phyloP scores from a whole-genome alignment of 306 rosid genomes.

The Castanea mollissima region DNA sequence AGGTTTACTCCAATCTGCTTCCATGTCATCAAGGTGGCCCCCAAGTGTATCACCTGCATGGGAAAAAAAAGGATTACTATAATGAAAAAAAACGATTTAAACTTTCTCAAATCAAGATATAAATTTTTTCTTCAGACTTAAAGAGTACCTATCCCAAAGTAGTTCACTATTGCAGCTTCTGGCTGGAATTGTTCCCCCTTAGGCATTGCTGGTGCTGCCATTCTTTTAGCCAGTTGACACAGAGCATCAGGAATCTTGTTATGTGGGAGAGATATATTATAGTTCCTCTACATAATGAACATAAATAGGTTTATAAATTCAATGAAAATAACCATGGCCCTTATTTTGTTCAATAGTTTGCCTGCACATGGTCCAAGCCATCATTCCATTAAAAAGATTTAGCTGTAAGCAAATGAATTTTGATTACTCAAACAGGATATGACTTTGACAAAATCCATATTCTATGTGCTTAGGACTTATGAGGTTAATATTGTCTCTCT shows the following conservation, averaged over 20 bases:
- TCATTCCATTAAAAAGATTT: neutral
- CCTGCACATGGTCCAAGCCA: neutral
- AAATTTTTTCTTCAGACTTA: neutral
- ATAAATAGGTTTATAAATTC: slow-evolving; percentile 15
- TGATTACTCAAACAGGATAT: neutral
- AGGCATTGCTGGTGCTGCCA: slow-evolving; percentile 88
- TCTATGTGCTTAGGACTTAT: neutral
- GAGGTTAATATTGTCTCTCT: too few species aligned
- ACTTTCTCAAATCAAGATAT: neutral
- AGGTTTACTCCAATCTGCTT: slow-evolving; percentile 90
- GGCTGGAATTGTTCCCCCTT: slow-evolving; percentile 75
- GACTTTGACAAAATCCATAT: neutral
- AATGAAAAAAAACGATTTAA: neutral
- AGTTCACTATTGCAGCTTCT: slow-evolving; percentile 94
- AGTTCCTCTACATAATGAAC: slow-evolving; percentile 57
- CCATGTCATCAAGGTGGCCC: slow-evolving; percentile 99
- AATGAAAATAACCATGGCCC: neutral
- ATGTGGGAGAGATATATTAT: slow-evolving; percentile 70
- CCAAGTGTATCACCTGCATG: slow-evolving; percentile 75
- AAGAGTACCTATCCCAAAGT: slow-evolving; percentile 69
- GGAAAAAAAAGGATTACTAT: neutral
- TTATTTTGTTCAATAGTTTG: neutral
- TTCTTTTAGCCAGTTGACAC: slow-evolving; percentile 63
- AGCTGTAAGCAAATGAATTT: neutral
- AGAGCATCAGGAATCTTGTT: slow-evolving; percentile 76